Evolutionary conservation across 1,284 basidiomycete species (phyloP).

Genomic region (Phenoliferia sp.): DNA sequence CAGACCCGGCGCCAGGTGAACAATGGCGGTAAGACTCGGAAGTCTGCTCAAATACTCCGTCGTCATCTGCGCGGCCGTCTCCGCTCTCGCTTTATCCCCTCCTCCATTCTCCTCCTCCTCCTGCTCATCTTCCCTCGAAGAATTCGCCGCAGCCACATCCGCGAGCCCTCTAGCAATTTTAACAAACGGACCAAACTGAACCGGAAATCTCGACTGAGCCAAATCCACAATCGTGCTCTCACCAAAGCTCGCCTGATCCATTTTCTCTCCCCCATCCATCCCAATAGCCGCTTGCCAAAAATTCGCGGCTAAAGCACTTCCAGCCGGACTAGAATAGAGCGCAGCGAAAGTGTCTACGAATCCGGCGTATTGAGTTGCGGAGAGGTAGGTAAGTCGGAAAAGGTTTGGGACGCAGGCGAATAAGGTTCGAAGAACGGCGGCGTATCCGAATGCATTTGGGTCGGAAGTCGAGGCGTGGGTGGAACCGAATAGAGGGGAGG

Average conservation of each 20-base stretch:
- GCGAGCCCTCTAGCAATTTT: slow-evolving; percentile 66
- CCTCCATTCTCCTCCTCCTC: slow-evolving; percentile 30
- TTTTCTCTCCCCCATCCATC: slow-evolving; percentile 27
- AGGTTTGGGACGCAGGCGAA: slow-evolving; percentile 54
- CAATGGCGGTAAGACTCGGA: slow-evolving; percentile 67
- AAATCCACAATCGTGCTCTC: slow-evolving; percentile 73
- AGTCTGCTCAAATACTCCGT: slow-evolving; percentile 68
- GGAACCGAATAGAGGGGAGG: slow-evolving; percentile 38
- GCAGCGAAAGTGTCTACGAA: slow-evolving; percentile 73
- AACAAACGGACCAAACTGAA: slow-evolving; percentile 65
- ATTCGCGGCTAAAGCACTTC: slow-evolving; percentile 59
- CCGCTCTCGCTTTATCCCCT: slow-evolving; percentile 33
- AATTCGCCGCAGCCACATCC: slow-evolving; percentile 44
- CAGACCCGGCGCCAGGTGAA: slow-evolving; percentile 54
- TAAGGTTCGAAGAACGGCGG: slow-evolving; percentile 71
- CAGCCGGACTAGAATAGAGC: slow-evolving; percentile 71
- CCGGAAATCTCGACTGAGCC: slow-evolving; percentile 70
- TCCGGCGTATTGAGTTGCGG: slow-evolving; percentile 66
- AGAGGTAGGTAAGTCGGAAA: slow-evolving; percentile 64
- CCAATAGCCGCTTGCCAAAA: slow-evolving; percentile 67
- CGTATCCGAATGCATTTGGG: slow-evolving; percentile 72
- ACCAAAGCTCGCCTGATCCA: slow-evolving; percentile 39
- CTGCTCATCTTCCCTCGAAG: slow-evolving; percentile 50
- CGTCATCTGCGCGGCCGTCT: slow-evolving; percentile 57
- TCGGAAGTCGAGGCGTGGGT: slow-evolving; percentile 59